phyloP scores from a whole-genome alignment of 768 basidiomycete species.

The Pulveroboletus sp. region DNA sequence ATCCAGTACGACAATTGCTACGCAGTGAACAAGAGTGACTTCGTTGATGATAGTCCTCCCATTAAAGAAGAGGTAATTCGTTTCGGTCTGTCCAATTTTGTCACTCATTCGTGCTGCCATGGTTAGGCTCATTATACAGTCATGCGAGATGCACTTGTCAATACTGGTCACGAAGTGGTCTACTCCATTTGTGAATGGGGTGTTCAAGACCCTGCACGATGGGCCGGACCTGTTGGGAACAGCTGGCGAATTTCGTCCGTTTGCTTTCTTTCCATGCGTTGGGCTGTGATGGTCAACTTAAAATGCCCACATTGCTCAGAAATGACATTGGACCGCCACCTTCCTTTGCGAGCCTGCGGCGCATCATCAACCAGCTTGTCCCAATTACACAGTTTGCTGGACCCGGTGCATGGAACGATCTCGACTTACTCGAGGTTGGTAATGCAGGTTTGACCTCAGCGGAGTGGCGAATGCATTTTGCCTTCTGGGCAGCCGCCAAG shows the following conservation, averaged over 20 bases:
- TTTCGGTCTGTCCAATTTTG: not conserved
- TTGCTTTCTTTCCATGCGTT: not conserved
- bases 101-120: not conserved
- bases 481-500: conserved; percentile 15
- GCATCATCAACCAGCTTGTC: conserved; percentile 28
- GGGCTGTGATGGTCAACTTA: no score
- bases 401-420: conserved; percentile 47
- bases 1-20: conserved; percentile 16
- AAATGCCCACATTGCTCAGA: not conserved
- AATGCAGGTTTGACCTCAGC: conserved; percentile 39
- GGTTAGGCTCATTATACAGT: not conserved
- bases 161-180: conserved; percentile 27
- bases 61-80: conserved; percentile 3
- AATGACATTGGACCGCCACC: conserved; percentile 11
- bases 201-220: conserved; percentile 51
- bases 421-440: conserved; percentile 55
- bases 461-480: conserved; percentile 12
- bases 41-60: not conserved
- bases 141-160: conserved; percentile 12
- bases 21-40: conserved; percentile 3
- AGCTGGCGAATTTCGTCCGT: conserved; percentile 50
- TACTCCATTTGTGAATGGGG: conserved; percentile 55
- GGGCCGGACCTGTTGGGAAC: conserved; percentile 44
- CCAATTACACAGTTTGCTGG: conserved; percentile 49
- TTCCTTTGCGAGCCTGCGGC: conserved; percentile 10